Evolutionary conservation across 495 filamentous ascomycete genomes (phyloP), one percentile per base, ranked within the genome.

Genomic region (Aspergillus conjunctus): DNA sequence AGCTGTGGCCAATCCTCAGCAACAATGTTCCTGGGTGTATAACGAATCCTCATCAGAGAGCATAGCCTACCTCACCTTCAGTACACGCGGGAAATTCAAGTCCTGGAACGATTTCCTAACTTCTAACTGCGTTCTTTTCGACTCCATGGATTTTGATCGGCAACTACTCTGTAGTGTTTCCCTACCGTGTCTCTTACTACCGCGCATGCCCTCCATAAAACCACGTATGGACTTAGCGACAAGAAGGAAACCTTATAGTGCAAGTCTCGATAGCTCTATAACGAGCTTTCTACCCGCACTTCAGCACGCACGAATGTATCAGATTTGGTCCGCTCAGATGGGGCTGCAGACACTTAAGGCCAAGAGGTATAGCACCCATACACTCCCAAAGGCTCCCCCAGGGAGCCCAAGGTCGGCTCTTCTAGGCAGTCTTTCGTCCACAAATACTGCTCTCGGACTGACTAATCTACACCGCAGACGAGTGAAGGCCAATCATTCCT

Each of bases 281-380:
- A 12, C 52, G 15, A 37, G 20, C 0, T 12, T 18, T 33, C 12
- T 50, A 11, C 17, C 43, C 10, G 8, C 15, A 18, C 21, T 60
- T 3, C 52, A 34, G 50, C 15, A 57, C 41, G 56, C 59, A 33
- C 60, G 63, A 3, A 77, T 60, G 48, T 71, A 73, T 50, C 67
- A 70, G 33, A 54, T 60, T 20, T 80, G 77, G 77, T 74, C 76
- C 9, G 70, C 75, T 18, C 64, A 68, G 31, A 73, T 80, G 72
- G 71, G 77, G 48, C 18, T 78, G 8, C 61, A 69, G 44, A 60
- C 68, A 20, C 54, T 53, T 3, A 58, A 58, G 11, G 39, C 32
- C 10, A 33, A 58, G 2, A 21, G 59, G 15, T 22, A 61, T 22
- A 56, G 63, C 30, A 50, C 58, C 3, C 45, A 54, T 8, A 68